A percentile compares a stretch with the other conserved stretches of the same genome.
Conservation (phyloP, 2,329 filamentous ascomycete genomes). For the Xylariaceae sp. region DNA sequence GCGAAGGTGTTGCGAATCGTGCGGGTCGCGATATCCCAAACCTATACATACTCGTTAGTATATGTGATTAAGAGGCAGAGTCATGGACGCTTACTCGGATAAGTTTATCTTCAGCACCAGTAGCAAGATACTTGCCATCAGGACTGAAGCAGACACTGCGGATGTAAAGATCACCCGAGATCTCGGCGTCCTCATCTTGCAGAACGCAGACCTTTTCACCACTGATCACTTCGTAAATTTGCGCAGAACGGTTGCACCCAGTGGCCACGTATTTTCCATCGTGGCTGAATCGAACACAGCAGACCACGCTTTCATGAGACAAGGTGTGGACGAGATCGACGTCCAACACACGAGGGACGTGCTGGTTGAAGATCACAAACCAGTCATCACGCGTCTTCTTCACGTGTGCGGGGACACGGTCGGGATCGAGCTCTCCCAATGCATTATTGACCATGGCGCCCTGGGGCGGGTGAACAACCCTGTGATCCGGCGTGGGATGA, state of each 20-base stretch:
- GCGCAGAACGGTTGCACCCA: slow-evolving; percentile 96
- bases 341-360: slow-evolving; percentile 81
- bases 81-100: slow-evolving; percentile 65
- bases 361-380: slow-evolving; percentile 96
- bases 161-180: slow-evolving; percentile 91
- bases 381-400: slow-evolving; percentile 90
- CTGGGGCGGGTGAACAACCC: slow-evolving; percentile 45
- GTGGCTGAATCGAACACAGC: slow-evolving; percentile 93
- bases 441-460: slow-evolving; percentile 51
- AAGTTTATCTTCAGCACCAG: slow-evolving; percentile 94
- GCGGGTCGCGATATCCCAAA: slow-evolving; percentile 86
- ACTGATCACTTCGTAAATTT: slow-evolving; percentile 89
- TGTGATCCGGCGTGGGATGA: slow-evolving; percentile 71
- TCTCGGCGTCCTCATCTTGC: slow-evolving; percentile 81
- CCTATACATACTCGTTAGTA: slow-evolving; percentile 43
- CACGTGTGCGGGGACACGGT: slow-evolving; percentile 75
- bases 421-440: slow-evolving; percentile 80
- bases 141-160: slow-evolving; percentile 98
- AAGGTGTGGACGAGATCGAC: slow-evolving; percentile 93
- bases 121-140: slow-evolving; percentile 88
- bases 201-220: slow-evolving; percentile 85
- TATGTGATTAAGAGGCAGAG: neutral
- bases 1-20: slow-evolving; percentile 87
- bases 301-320: slow-evolving; percentile 91
- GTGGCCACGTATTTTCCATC: slow-evolving; percentile 96